These are phyloP conservation scores for Macrotyloma uniflorum DNA, from an alignment of 306 rosid genomes.

Conservation along the genomic window DNA sequence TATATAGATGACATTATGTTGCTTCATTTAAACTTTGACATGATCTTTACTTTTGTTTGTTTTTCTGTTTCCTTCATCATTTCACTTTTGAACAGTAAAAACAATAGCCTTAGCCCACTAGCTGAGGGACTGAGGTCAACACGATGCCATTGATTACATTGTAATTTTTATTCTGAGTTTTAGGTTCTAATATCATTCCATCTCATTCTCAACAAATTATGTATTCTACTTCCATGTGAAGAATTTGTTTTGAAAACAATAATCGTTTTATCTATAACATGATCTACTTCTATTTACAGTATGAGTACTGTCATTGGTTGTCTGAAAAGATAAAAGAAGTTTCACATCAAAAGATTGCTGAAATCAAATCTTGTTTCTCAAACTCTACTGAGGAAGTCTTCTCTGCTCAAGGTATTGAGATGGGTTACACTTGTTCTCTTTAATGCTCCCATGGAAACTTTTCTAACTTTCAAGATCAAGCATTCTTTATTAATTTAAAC, in stretches of 20 bases:
- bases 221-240: neutral
- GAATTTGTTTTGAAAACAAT: neutral
- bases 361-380: neutral
- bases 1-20: neutral
- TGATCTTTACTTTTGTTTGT: neutral
- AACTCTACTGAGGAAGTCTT: constrained; percentile 20
- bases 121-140: neutral
- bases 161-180: neutral
- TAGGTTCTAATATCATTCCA: neutral
- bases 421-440: neutral
- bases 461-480: neutral
- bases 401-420: neutral
- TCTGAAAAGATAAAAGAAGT: neutral
- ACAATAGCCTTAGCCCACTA: neutral
- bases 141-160: neutral
- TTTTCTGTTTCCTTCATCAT: neutral
- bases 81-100: neutral
- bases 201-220: neutral
- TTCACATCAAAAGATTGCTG: neutral
- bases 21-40: neutral
- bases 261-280: neutral
- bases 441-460: neutral
- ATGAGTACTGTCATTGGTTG: constrained; percentile 14
- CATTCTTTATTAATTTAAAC: neutral
- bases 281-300: constrained; percentile 20